These are phyloP conservation scores for Lepidium campestre DNA, from an alignment of 441 rosid genomes.

Conservation along the genomic window DNA sequence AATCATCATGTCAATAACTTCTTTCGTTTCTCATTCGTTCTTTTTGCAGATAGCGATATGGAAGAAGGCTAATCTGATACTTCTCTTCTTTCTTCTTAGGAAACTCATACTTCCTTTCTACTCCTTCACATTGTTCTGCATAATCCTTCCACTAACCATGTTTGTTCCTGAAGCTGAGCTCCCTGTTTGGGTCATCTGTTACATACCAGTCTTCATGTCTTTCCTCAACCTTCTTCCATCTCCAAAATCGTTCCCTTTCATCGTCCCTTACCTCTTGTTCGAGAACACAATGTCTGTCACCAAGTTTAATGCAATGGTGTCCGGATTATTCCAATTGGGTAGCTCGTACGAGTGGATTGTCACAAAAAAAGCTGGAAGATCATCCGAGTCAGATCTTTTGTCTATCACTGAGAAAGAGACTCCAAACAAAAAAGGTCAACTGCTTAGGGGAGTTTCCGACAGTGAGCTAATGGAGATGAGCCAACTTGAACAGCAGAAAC, in stretches of 20 bases:
- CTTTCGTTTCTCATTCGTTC: neutral
- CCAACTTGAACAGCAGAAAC: slow-evolving; percentile 46
- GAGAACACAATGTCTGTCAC: slow-evolving; percentile 98
- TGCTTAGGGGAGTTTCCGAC: slow-evolving; percentile 59
- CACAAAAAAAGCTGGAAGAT: slow-evolving; percentile 89
- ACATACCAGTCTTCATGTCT: slow-evolving; percentile 76
- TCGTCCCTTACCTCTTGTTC: slow-evolving; percentile 84
- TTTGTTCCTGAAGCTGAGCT: slow-evolving; percentile 91
- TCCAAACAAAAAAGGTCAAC: slow-evolving; percentile 37
- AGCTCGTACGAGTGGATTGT: slow-evolving; percentile 93
- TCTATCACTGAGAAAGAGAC: slow-evolving; percentile 59
- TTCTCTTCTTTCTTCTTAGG: slow-evolving; percentile 78
- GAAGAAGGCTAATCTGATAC: slow-evolving; percentile 85
- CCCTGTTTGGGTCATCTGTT: slow-evolving; percentile 87
- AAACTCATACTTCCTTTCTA: slow-evolving; percentile 91
- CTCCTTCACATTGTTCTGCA: slow-evolving; percentile 86
- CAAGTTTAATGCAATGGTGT: slow-evolving; percentile 86
- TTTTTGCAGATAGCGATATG: slow-evolving; percentile 67
- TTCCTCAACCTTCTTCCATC: slow-evolving; percentile 78
- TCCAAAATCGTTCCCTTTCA: slow-evolving; percentile 77
- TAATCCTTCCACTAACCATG: slow-evolving; percentile 85
- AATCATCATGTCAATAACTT: neutral
- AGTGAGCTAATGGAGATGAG: slow-evolving; percentile 57
- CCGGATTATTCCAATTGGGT: slow-evolving; percentile 81
- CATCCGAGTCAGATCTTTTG: slow-evolving; percentile 65